Base-by-base conservation (phyloP, 768 basidiomycete species). In the Lactarius indigo region DNA sequence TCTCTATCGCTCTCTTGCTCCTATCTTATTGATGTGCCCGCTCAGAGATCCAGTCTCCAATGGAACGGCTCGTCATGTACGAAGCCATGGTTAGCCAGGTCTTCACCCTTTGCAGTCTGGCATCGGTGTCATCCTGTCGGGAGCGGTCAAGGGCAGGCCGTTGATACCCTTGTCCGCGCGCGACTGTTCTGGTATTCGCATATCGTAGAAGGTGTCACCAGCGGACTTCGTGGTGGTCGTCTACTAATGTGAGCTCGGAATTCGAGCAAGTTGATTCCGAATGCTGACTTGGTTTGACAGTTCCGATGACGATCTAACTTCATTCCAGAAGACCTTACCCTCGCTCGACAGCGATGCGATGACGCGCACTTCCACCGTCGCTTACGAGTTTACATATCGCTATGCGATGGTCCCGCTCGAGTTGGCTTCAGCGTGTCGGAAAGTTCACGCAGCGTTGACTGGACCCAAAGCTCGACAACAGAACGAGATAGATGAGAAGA, bases 131-230 rank as follows among this genome's bases (percentile, higher is more conserved):
- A 1, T 80, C 83, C 83, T 17, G 76, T 85, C 26, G 79, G 82
- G 63, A 83, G 79, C 57, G 82, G 83, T 26, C 78, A 79, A 52
- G 82, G 80, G 3, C 79, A 82, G 39, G 86, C 88, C 59, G 84
- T 89, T 60, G 85, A 87, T 41, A 75, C 81, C 8, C 78, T 78
- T 56, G 80, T 90, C 39, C 85, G 92, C 39, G 87, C 91, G 3
- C 82, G 94, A 35, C 82, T 96, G 37, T 96, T 93, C 75, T 96
- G 93, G 91, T 96, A 94, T 72, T 87, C 90, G 8, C 86, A 94
- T 69, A 85, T 90, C 30, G 88, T 92, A 66, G 95, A 96, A 76
- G 91, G 92, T 33, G 83, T 95, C 26, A 86, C 87, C 1, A 90
- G 86, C 10, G 95, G 89, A 26, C 81, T 96, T 65, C 83, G 87